phyloP scores from a whole-genome alignment of 495 filamentous ascomycete genomes.

The Elaphomyces granulatus region DNA sequence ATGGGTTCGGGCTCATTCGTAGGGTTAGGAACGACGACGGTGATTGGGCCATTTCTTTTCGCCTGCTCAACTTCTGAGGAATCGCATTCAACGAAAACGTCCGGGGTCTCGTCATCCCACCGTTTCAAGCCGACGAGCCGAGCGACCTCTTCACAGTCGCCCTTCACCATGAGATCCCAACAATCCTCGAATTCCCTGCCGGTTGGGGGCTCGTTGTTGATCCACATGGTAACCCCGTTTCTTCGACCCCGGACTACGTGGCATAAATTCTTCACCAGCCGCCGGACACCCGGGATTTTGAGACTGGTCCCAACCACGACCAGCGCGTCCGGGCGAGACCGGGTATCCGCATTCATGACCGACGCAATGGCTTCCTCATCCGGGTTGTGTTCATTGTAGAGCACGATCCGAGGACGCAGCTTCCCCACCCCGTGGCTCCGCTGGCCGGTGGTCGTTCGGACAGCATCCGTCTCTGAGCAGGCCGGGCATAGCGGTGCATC shows the following conservation, averaged over 20 bases:
- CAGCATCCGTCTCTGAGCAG: slow-evolving; percentile 59
- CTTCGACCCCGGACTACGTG: slow-evolving; percentile 58
- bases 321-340: slow-evolving; percentile 73
- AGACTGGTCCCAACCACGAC: slow-evolving; percentile 91
- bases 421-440: slow-evolving; percentile 88
- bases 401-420: slow-evolving; percentile 80
- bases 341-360: slow-evolving; percentile 70
- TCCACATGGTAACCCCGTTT: slow-evolving; percentile 88
- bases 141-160: slow-evolving; percentile 80
- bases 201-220: slow-evolving; percentile 73
- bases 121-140: slow-evolving; percentile 53
- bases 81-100: slow-evolving; percentile 32
- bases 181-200: slow-evolving; percentile 78
- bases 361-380: slow-evolving; percentile 92
- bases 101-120: slow-evolving; percentile 51
- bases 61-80: slow-evolving; percentile 26
- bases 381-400: slow-evolving; percentile 95
- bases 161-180: slow-evolving; percentile 81
- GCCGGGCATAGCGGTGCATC: slow-evolving; percentile 66
- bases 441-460: slow-evolving; percentile 69
- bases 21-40: slow-evolving; percentile 39
- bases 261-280: slow-evolving; percentile 85
- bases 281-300: slow-evolving; percentile 82
- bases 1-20: slow-evolving; percentile 24
- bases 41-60: slow-evolving; percentile 14